A percentile compares a stretch with the other conserved stretches of the same genome.
Evolutionary conservation across 2,329 filamentous ascomycete genomes (phyloP).

Genomic region (Aureobasidium sp.): DNA sequence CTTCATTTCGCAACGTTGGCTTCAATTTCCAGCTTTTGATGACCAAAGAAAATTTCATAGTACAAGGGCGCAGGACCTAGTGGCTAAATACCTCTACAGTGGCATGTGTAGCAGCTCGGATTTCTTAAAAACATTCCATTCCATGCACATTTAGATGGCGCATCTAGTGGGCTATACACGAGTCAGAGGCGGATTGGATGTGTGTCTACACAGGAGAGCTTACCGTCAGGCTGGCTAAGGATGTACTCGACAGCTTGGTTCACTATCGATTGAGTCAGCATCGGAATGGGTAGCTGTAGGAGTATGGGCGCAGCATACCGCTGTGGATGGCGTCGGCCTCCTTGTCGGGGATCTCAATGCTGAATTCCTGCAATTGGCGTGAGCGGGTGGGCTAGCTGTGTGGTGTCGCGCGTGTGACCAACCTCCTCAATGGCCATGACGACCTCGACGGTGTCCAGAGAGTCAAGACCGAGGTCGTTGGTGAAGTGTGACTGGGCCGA

Average conservation of each 20-base stretch:
- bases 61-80: slow-evolving; percentile 7
- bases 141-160: neutral
- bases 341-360: slow-evolving; percentile 98
- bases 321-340: slow-evolving; percentile 91
- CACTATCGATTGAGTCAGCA: slow-evolving; percentile 45
- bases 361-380: slow-evolving; percentile 53
- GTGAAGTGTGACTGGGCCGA: slow-evolving; percentile 79
- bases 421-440: slow-evolving; percentile 99
- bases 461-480: slow-evolving; percentile 92
- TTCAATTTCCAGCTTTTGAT: neutral
- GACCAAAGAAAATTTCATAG: slow-evolving; percentile 14
- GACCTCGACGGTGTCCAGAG: slow-evolving; percentile 96
- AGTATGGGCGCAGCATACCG: slow-evolving; percentile 50
- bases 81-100: slow-evolving; percentile 14
- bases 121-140: slow-evolving; percentile 8
- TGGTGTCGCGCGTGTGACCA: slow-evolving; percentile 28
- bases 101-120: neutral
- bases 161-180: slow-evolving; percentile 25
- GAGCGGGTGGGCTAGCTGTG: slow-evolving; percentile 42
- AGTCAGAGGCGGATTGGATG: slow-evolving; percentile 17
- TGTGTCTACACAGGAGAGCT: slow-evolving; percentile 31
- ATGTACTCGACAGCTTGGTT: slow-evolving; percentile 95
- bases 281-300: neutral
- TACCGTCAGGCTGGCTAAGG: slow-evolving; percentile 82
- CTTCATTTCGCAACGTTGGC: neutral